Percentiles rank a stretch among this genome's conserved stretches.
phyloP scores from a whole-genome alignment of 805 yeast species.

The Candida ipomoeae region DNA sequence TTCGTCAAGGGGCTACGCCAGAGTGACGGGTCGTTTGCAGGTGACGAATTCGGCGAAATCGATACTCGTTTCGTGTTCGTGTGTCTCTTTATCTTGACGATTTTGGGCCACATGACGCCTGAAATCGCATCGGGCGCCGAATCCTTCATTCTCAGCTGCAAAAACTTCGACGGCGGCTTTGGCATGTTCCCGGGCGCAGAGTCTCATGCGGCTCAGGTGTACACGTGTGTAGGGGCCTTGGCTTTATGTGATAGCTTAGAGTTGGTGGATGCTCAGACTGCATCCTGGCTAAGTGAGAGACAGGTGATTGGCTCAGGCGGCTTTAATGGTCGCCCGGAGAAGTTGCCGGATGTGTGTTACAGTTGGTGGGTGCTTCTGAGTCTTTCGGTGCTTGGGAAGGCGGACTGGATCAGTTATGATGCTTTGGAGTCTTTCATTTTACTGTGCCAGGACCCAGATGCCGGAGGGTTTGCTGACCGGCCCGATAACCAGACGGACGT shows the following conservation, averaged over 20 bases:
- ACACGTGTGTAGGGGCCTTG: conserved; percentile 78
- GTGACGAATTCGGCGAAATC: conserved; percentile 88
- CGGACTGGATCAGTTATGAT: conserved; percentile 72
- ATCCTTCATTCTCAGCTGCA: conserved; percentile 61
- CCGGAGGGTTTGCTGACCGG: conserved; percentile 92
- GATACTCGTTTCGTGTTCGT: conserved; percentile 90
- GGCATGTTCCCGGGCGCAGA: conserved; percentile 95
- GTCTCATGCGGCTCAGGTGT: conserved; percentile 88
- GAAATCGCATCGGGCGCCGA: conserved; percentile 59
- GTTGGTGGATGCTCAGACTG: conserved; percentile 53
- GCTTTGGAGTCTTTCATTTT: conserved; percentile 66
- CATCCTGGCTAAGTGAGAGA: conserved; percentile 89
- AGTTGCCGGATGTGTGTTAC: conserved; percentile 95
- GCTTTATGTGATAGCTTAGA: conserved; percentile 31
- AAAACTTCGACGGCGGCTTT: conserved; percentile 93
- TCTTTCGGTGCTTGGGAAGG: conserved; percentile 57
- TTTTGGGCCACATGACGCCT: conserved; percentile 60
- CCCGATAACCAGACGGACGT: conserved; percentile 90
- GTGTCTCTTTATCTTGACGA: conserved; percentile 68
- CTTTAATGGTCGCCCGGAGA: conserved; percentile 92
- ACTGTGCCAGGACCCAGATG: conserved; percentile 65
- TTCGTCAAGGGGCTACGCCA: conserved; percentile 44
- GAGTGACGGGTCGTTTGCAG: conserved; percentile 73
- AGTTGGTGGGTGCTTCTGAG: conserved; percentile 95
- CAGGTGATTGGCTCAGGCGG: conserved; percentile 82